These are phyloP conservation scores for Trebouxia sp. DNA, from an alignment of 139 green algal genomes.

Conservation along the genomic window DNA sequence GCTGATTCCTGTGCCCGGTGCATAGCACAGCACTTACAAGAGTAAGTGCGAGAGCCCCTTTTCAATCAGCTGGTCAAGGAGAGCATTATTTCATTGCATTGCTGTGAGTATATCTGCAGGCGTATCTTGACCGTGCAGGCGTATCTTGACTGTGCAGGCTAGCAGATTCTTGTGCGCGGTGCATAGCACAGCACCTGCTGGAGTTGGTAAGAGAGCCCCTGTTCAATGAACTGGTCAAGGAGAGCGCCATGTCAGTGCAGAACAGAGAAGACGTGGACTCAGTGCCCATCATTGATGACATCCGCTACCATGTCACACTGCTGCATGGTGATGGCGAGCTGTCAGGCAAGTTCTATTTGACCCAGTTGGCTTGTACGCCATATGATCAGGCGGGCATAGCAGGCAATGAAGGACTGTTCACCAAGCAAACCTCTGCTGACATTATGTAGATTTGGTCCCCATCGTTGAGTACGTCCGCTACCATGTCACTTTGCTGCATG, in stretches of 20 bases:
- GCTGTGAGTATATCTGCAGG: too few relatives aligned
- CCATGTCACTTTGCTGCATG: too few relatives aligned
- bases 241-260: slow-evolving; percentile 3
- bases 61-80: slow-evolving; percentile 25
- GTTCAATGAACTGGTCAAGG: slow-evolving; percentile 21
- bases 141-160: slow-evolving; percentile 5
- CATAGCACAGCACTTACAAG: slow-evolving; percentile 26
- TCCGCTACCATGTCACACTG: slow-evolving; percentile 23
- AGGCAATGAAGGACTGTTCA: too few relatives aligned
- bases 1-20: slow-evolving; percentile 10
- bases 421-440: too few relatives aligned
- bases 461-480: too few relatives aligned
- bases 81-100: background rate
- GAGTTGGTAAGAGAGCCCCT: slow-evolving; percentile 1
- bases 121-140: too few relatives aligned
- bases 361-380: too few relatives aligned
- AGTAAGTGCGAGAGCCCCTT: background rate
- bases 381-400: too few relatives aligned
- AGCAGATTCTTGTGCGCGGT: slow-evolving; percentile 10
- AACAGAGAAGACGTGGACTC: slow-evolving; percentile 28
- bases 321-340: slow-evolving; percentile 32
- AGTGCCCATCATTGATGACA: slow-evolving; percentile 29
- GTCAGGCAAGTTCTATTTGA: slow-evolving; percentile 20
- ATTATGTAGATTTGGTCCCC: too few relatives aligned
- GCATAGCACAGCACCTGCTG: slow-evolving; percentile 31